A percentile compares a stretch with the other conserved stretches of the same genome.
Conservation (phyloP, 768 basidiomycete species). For the Rhodotorula kratochvilovae region DNA sequence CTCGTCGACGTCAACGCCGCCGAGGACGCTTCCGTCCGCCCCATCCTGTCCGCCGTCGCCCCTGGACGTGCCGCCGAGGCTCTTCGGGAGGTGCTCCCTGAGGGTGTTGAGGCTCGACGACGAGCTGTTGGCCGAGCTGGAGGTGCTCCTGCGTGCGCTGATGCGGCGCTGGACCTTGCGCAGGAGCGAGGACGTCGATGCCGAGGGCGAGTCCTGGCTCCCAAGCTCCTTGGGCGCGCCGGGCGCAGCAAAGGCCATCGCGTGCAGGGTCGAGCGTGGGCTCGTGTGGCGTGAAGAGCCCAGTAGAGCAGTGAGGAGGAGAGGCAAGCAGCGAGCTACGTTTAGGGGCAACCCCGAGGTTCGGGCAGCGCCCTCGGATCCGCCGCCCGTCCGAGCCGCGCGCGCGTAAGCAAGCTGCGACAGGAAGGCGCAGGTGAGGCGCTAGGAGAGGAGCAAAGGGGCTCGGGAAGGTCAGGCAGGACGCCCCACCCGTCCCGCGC, state of each 20-base stretch:
- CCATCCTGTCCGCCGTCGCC: not conserved
- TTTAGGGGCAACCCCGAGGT: no score
- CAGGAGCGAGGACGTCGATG: not conserved
- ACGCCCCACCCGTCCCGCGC: no score
- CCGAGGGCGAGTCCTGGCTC: not conserved
- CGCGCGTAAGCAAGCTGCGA: no score
- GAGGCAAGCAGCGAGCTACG: no score
- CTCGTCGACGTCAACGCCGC: not conserved
- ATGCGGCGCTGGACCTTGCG: not conserved
- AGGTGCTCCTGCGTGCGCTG: not conserved
- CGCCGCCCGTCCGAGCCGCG: no score
- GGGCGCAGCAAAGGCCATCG: not conserved
- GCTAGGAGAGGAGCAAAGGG: no score
- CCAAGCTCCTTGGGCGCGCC: not conserved
- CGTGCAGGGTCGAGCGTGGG: no score
- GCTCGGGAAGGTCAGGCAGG: no score
- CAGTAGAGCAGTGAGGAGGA: no score
- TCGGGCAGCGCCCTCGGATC: no score
- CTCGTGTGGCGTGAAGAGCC: no score
- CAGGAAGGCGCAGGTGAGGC: no score
- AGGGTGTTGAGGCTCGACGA: not conserved
- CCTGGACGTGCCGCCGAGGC: not conserved
- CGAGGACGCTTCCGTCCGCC: not conserved
- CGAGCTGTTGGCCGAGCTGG: not conserved
- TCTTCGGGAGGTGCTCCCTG: not conserved